These are phyloP conservation scores for Plasmodium malariae DNA, from an alignment of 169 alveolate genomes.

Conservation along the genomic window DNA sequence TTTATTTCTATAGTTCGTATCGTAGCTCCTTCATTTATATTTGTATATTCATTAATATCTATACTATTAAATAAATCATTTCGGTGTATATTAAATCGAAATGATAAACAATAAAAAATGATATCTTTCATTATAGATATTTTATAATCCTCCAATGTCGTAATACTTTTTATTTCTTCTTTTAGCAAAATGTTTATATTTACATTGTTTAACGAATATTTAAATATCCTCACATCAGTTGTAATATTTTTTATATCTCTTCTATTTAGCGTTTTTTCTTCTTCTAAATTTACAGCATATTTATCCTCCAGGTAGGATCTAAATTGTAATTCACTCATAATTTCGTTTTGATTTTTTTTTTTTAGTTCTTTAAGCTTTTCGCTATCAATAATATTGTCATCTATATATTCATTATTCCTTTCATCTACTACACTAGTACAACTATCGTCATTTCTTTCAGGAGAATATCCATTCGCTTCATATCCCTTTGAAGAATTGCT, in stretches of 20 bases:
- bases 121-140: conserved; percentile 78
- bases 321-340: conserved; percentile 42
- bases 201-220: conserved; percentile 67
- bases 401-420: conserved; percentile 16
- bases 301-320: conserved; percentile 34
- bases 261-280: conserved; percentile 62
- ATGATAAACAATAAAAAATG: conserved; percentile 79
- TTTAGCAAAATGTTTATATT: conserved; percentile 73
- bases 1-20: conserved; percentile 65
- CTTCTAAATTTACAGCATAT: conserved; percentile 44
- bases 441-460: not conserved
- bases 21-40: conserved; percentile 79
- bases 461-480: not conserved
- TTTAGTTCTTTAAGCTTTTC: conserved; percentile 41
- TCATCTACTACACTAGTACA: not conserved
- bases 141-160: conserved; percentile 73
- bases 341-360: conserved; percentile 22
- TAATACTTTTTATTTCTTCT: conserved; percentile 73
- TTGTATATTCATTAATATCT: conserved; percentile 77
- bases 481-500: not conserved
- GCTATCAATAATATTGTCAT: conserved; percentile 49
- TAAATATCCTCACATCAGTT: conserved; percentile 43
- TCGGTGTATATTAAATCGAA: conserved; percentile 78
- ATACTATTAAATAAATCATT: conserved; percentile 75
- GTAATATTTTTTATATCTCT: conserved; percentile 43